Base-by-base conservation (phyloP, 768 basidiomycete genomes). In the Sarcomyxa edulis region DNA sequence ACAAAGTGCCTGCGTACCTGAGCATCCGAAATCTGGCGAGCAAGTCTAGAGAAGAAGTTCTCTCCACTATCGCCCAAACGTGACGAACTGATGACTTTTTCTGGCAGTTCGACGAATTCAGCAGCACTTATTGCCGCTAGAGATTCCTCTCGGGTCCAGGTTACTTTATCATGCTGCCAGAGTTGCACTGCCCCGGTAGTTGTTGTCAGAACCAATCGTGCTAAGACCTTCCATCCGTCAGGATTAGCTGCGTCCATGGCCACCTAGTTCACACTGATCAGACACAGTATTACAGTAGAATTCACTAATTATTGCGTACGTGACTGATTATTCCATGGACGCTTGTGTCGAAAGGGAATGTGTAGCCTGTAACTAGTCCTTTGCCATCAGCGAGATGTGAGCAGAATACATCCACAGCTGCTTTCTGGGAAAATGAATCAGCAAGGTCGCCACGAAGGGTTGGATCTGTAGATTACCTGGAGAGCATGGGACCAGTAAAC, bases 141-240 rank as follows among this genome's bases (percentile, higher is more conserved):
- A 2, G 76, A 71, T 53, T 97, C 93, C 52, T 95, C 92, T 33
- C 92, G 71, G 0, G 72, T 74, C 90, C 91, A 95, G 20, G 72
- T 66, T 20, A 77, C 61, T 24, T 65, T 52, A 20, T 76, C 65
- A 16, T 74, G 69, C 32, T 76, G 63, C 85, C 89, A 89, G 7
- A 84, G 60, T 48, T 92, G 84, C 19, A 93, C 50, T 4, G 86
- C 68, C 7, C 89, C 90, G 2, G 84, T 82, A n/a, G 76, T 74
- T 0, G 86, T 86, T 1, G 81, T 79, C 14, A 90, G 39, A 14
- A 80, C 54, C 5, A 81, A 41, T 12, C 72, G 65, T 1, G 69
- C 51, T 7, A 66, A 45, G 12, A 71, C 61, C 6, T 52, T 60
- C 38, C 50, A 48, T 4, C 57, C 57, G 21, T 59, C 50, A 1